Evolutionary conservation across 441 rosid genomes (phyloP).

Genomic region (Theobroma grandiflorum): DNA sequence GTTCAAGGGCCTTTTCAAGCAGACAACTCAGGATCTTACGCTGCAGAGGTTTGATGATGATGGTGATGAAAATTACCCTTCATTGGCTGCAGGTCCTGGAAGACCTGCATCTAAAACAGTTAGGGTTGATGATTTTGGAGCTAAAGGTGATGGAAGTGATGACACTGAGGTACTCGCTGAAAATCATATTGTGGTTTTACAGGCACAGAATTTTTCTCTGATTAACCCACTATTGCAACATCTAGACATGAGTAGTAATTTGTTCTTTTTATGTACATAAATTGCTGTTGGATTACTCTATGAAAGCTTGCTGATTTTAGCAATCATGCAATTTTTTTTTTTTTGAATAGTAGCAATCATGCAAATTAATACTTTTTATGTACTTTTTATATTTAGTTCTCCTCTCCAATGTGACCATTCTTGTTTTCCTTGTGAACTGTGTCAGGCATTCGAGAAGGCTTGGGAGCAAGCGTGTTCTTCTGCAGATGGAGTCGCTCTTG

Average conservation of each 20-base stretch:
- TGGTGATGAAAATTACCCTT: neutral
- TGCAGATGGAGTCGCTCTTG: neutral
- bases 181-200: neutral
- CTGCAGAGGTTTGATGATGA: neutral
- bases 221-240: neutral
- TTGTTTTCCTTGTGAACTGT: neutral
- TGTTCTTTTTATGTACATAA: no score
- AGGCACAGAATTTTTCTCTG: neutral
- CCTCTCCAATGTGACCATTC: neutral
- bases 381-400: neutral
- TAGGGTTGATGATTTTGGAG: conserved; percentile 61
- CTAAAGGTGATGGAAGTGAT: conserved; percentile 61
- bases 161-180: conserved; percentile 56
- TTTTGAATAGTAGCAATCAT: no score
- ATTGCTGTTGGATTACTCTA: no score
- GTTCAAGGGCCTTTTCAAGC: conserved; percentile 34
- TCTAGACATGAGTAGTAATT: no score
- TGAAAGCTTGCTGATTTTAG: no score
- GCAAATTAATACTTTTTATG: no score
- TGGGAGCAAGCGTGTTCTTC: conserved; percentile 19
- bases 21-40: conserved; percentile 27
- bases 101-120: conserved; percentile 31
- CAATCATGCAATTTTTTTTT: no score
- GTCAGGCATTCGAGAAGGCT: conserved; percentile 18
- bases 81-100: neutral